Conservation (phyloP, 2,329 filamentous ascomycete genomes). For the Calonectria ilicicola region DNA sequence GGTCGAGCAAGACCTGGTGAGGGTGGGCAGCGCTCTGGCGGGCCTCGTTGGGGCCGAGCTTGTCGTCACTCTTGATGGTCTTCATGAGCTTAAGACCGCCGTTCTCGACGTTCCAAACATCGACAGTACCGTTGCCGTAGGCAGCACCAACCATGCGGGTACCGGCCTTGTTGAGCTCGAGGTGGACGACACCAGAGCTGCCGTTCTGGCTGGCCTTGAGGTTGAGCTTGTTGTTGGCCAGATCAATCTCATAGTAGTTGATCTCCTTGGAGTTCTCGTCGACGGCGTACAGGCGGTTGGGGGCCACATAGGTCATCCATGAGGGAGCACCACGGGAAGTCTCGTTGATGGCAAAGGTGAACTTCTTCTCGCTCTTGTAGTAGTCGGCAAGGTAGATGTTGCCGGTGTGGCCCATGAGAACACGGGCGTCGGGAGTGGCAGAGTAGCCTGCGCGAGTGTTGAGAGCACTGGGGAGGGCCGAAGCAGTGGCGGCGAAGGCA, state of each 20-base stretch:
- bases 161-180: constrained; percentile 58
- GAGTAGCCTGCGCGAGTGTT: constrained; percentile 26
- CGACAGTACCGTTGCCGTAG: constrained; percentile 55
- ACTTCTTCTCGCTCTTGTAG: constrained; percentile 43
- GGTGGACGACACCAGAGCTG: constrained; percentile 59
- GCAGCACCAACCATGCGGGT: constrained; percentile 59
- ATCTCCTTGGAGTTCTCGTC: constrained; percentile 58
- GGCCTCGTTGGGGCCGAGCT: constrained; percentile 48
- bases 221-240: constrained; percentile 44
- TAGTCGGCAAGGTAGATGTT: constrained; percentile 57
- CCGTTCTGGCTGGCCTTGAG: constrained; percentile 47
- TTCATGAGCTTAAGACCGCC: constrained; percentile 53
- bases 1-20: constrained; percentile 62
- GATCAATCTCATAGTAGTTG: constrained; percentile 55
- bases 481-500: constrained; percentile 30
- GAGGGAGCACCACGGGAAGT: constrained; percentile 54
- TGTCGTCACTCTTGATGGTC: constrained; percentile 49
- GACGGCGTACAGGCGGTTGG: constrained; percentile 57
- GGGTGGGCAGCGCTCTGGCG: constrained; percentile 53
- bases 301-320: constrained; percentile 58
- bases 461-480: constrained; percentile 31
- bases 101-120: constrained; percentile 58
- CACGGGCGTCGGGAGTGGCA: constrained; percentile 33
- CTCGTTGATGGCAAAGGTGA: constrained; percentile 51
- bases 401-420: constrained; percentile 56